Evolutionary conservation across 345 rosid species (phyloP), one percentile per base, ranked within the genome.

Genomic region (Euphorbia lathyris): DNA sequence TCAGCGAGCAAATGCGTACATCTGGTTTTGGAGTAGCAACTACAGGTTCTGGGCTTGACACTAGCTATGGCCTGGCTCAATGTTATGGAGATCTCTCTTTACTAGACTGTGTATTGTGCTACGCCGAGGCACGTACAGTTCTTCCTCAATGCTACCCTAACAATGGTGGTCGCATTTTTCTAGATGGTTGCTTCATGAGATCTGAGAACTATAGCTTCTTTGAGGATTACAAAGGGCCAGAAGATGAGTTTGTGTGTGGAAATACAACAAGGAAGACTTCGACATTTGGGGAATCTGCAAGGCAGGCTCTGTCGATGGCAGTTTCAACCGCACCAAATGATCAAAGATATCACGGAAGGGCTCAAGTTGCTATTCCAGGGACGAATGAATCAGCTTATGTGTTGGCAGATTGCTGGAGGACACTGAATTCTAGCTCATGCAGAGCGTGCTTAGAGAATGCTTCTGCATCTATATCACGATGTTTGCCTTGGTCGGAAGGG

Each of bases 171-270:
- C 73, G 92, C 60, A 85, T 94, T 77, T 94, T 59, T 64, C 96
- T 91, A 11, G 97, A 94, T 3, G 98, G 98, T 1, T 94, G 98
- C 80, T 94, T 94, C 86, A 90, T 94, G 98, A 83, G 98, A 77
- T 72, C 90, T 1, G 86, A 81, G 84, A 94, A 94, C 74, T 94
- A 91, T 56, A 90, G 93, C 77, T 94, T 91, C 80, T 91, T 76
- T 43, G 72, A 80, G 45, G 88, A 94, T 76, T 85, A 83, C 58
- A 80, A 29, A 19, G 97, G 98, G 9, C 82, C 86, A 3, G 67
- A 62, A 26, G 98, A 94, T 51, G 66, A 5, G 22, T 80, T 83
- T 7, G 80, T 90, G 1, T 94, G 98, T 17, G 91, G 95, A 57
- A 94, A 90, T 70, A 29, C 69, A 17, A 85, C 90, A 7, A 65